Conservation (phyloP, 352 stramenopile genomes). For the Peronospora belbahrii region DNA sequence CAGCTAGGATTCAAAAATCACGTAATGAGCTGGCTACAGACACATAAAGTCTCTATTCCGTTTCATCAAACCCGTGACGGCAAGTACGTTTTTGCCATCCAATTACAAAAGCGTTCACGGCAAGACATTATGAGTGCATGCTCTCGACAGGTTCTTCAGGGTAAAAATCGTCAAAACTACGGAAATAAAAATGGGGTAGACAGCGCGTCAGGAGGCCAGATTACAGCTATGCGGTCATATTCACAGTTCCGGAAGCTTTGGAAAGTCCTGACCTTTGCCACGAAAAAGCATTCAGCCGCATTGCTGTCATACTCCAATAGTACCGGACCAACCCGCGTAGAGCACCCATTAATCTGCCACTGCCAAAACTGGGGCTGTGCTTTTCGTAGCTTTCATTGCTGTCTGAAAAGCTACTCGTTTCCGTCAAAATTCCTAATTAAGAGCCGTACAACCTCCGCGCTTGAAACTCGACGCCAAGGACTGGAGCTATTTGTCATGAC, state of each 20-base stretch:
- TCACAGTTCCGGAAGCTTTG: conserved; percentile 55
- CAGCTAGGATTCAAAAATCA: conserved; percentile 6
- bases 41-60: conserved; percentile 37
- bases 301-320: conserved; percentile 14
- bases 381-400: conserved; percentile 38
- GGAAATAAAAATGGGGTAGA: conserved; percentile 8
- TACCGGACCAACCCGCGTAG: neutral
- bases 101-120: conserved; percentile 34
- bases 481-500: conserved; percentile 47
- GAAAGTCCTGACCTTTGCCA: conserved; percentile 40
- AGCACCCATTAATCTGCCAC: conserved; percentile 18
- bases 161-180: too few species aligned
- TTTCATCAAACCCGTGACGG: conserved; percentile 33
- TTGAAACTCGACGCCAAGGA: conserved; percentile 35
- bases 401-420: conserved; percentile 48
- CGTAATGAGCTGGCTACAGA: conserved; percentile 53
- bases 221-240: conserved; percentile 40
- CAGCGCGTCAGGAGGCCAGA: conserved; percentile 7
- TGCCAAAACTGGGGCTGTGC: conserved; percentile 46
- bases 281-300: conserved; percentile 24
- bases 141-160: too few species aligned
- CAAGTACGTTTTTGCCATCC: conserved; percentile 43
- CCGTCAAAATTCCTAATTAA: conserved; percentile 47
- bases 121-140: too few species aligned
- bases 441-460: conserved; percentile 21